Percentiles rank a stretch among this genome's conserved stretches.
Conservation (phyloP, 441 rosid species). For the Brassica hybrid region DNA sequence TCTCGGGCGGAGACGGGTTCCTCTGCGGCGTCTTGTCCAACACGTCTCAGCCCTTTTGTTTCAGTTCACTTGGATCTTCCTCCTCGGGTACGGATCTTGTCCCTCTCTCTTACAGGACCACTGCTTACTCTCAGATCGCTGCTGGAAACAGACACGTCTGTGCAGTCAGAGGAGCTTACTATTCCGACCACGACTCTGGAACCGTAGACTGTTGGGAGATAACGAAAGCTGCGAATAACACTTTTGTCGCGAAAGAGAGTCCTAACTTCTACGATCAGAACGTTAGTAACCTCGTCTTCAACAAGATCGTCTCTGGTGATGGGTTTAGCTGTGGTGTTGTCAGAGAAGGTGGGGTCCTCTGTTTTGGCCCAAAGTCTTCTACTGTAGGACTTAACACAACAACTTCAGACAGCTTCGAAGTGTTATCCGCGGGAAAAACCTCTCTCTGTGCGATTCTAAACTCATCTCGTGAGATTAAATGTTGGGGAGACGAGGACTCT, state of each 20-base stretch:
- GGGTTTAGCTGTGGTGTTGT: conserved; percentile 86
- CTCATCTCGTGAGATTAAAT: conserved; percentile 56
- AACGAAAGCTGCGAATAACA: conserved; percentile 45
- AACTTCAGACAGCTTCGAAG: conserved; percentile 46
- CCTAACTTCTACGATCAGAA: conserved; percentile 51
- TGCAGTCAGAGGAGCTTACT: conserved; percentile 82
- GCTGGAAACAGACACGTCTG: conserved; percentile 79
- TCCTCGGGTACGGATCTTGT: conserved; percentile 66
- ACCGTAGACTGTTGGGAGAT: conserved; percentile 82
- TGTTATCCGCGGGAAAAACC: conserved; percentile 61
- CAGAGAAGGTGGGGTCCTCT: conserved; percentile 71
- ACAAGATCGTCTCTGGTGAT: conserved; percentile 72
- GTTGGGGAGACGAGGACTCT: conserved; percentile 65
- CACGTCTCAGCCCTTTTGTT: conserved; percentile 69
- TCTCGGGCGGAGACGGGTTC: conserved; percentile 76
- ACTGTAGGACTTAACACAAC: conserved; percentile 53
- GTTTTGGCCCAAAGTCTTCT: conserved; percentile 71
- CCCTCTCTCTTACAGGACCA: conserved; percentile 55
- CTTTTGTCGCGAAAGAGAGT: conserved; percentile 49
- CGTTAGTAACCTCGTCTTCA: conserved; percentile 57
- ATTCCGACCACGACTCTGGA: conserved; percentile 65
- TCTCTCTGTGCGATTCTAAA: conserved; percentile 67
- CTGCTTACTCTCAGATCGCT: conserved; percentile 73
- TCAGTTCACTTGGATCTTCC: conserved; percentile 50
- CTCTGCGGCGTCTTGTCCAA: conserved; percentile 73